phyloP scores from a whole-genome alignment of 2,329 filamentous ascomycete species.

The Lachnellula hyalina region DNA sequence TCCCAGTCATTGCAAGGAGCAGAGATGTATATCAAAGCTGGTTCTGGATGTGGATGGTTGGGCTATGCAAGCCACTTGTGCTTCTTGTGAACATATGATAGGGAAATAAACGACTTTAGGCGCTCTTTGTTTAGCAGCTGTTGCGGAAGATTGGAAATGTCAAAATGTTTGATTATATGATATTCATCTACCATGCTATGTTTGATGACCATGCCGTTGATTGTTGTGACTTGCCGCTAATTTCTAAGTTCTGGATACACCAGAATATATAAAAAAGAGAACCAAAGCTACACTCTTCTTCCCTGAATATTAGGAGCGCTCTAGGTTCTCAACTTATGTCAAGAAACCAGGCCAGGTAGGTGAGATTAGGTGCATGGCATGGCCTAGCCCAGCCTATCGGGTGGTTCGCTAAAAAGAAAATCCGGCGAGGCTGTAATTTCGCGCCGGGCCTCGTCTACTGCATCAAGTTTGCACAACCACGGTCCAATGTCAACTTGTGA shows the following conservation, averaged over 20 bases:
- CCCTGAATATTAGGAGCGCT: too few species aligned
- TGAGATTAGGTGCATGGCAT: too few species aligned
- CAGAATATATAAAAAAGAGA: neutral
- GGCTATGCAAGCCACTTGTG: neutral
- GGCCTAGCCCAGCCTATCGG: neutral
- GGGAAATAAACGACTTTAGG: neutral
- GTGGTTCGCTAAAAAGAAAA: neutral
- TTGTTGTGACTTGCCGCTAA: too few species aligned
- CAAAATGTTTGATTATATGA: neutral
- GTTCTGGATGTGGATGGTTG: slow-evolving; percentile 6
- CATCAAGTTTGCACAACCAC: neutral
- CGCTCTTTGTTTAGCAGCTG: neutral
- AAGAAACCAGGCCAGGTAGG: too few species aligned
- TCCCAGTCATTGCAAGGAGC: slow-evolving; percentile 3
- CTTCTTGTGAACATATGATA: neutral
- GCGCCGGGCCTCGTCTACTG: neutral
- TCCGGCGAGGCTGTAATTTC: neutral
- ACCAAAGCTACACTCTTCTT: neutral
- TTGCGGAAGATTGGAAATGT: neutral
- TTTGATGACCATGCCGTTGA: neutral
- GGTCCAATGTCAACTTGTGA: neutral
- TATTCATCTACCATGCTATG: neutral
- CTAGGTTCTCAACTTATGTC: too few species aligned
- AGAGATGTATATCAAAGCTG: slow-evolving; percentile 4
- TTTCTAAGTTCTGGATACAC: neutral